These are phyloP conservation scores for Penicillium digitatum DNA, from an alignment of 2,329 filamentous ascomycete species.

Conservation along the genomic window DNA sequence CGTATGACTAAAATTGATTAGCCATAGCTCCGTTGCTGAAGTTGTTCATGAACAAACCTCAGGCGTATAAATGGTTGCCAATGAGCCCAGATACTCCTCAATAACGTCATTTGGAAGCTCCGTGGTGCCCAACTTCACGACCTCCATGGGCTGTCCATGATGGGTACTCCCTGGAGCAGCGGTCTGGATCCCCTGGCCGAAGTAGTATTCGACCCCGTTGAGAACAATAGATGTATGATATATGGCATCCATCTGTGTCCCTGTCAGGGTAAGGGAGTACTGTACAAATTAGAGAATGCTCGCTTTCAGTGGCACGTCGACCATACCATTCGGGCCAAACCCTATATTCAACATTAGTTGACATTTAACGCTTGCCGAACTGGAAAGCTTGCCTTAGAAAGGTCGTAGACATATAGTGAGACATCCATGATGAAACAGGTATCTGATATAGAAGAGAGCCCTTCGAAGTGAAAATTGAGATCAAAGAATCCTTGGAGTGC, in stretches of 20 bases:
- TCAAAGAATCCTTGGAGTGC: neutral
- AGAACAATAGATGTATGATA: slow-evolving; percentile 93
- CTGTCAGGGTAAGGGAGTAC: slow-evolving; percentile 58
- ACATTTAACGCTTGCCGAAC: slow-evolving; percentile 18
- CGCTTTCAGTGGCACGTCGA: neutral
- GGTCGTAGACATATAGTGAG: slow-evolving; percentile 72
- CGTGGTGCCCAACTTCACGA: slow-evolving; percentile 69
- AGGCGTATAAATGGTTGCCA: slow-evolving; percentile 76
- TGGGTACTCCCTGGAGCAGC: slow-evolving; percentile 79
- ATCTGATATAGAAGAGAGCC: neutral
- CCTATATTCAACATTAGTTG: slow-evolving; percentile 38
- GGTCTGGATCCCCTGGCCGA: slow-evolving; percentile 79
- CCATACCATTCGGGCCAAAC: slow-evolving; percentile 52
- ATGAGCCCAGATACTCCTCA: slow-evolving; percentile 78
- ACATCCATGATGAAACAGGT: slow-evolving; percentile 59
- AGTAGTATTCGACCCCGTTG: slow-evolving; percentile 81
- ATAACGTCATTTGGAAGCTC: slow-evolving; percentile 76
- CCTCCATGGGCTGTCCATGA: slow-evolving; percentile 77
- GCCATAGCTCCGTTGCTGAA: neutral
- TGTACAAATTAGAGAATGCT: slow-evolving; percentile 26
- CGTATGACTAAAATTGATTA: slow-evolving; percentile 63
- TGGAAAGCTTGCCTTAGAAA: slow-evolving; percentile 52
- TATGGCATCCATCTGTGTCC: slow-evolving; percentile 77
- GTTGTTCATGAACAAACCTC: slow-evolving; percentile 50
- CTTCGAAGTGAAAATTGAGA: neutral